Conservation (phyloP, 257 asterid genomes). For the Solanum lycopersicoides region DNA sequence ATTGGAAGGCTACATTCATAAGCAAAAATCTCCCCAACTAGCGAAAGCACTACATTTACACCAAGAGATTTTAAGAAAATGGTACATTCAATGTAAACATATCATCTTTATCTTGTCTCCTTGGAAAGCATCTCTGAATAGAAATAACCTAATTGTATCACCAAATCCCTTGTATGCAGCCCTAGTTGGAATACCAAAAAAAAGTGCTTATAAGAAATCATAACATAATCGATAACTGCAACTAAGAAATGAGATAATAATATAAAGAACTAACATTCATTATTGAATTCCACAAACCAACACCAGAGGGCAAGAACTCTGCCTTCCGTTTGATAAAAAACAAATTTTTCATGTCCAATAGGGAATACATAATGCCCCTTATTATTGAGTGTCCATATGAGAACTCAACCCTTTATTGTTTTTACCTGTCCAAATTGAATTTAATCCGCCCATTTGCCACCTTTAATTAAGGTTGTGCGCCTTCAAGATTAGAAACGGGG, state of each 20-base stretch:
- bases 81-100: conserved; percentile 1
- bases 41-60: neutral
- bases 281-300: neutral
- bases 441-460: neutral
- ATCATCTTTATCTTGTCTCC: conserved; percentile 94
- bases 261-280: neutral
- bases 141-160: conserved; percentile 80
- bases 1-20: neutral
- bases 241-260: neutral
- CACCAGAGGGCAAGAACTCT: neutral
- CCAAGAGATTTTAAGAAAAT: neutral
- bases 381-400: neutral
- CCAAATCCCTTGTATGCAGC: conserved; percentile 92
- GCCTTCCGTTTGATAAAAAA: neutral
- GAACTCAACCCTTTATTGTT: neutral
- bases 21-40: neutral
- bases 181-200: conserved; percentile 33
- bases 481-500: conserved; percentile 54
- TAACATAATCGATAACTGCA: neutral
- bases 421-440: neutral
- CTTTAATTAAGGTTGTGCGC: conserved; percentile 26
- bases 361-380: neutral
- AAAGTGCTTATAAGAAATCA: neutral
- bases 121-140: conserved; percentile 86
- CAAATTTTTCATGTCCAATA: neutral